phyloP scores from a whole-genome alignment of 1,139 yeast species.

The Kodamaea ohmeri region DNA sequence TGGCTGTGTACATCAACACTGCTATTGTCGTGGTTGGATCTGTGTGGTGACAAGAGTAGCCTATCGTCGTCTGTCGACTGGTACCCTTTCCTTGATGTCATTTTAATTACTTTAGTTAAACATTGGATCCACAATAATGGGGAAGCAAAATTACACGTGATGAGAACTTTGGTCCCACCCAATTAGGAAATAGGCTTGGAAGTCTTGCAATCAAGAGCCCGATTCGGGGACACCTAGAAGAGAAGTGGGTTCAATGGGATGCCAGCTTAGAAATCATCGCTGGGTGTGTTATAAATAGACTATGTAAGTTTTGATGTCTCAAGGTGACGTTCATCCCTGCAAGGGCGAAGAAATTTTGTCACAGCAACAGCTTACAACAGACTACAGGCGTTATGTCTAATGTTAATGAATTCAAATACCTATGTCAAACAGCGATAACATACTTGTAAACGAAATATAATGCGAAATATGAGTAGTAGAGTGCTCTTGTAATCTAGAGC shows the following conservation, averaged over 20 bases:
- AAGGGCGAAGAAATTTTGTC: background rate
- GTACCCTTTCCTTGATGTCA: conserved; percentile 7
- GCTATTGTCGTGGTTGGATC: background rate
- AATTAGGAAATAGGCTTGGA: no score
- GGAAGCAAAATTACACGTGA: conserved; percentile 1
- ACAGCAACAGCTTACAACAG: background rate
- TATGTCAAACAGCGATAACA: background rate
- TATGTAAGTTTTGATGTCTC: no score
- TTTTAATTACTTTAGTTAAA: background rate
- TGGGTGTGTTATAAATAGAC: no score
- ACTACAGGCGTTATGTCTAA: background rate
- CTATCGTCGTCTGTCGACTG: conserved; percentile 4
- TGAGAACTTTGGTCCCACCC: background rate
- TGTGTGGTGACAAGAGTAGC: conserved; percentile 2
- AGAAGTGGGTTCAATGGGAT: background rate
- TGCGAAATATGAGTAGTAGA: background rate
- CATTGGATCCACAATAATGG: conserved; percentile 1
- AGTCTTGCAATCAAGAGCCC: no score
- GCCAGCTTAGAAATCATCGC: no score
- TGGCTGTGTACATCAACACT: background rate
- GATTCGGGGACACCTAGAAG: background rate
- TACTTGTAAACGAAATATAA: background rate
- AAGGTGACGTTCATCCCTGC: background rate
- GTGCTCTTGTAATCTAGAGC: conserved; percentile 3
- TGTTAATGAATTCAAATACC: background rate